Base-by-base conservation (phyloP, 2,329 filamentous ascomycete genomes). In the Lecanicillium sp. region DNA sequence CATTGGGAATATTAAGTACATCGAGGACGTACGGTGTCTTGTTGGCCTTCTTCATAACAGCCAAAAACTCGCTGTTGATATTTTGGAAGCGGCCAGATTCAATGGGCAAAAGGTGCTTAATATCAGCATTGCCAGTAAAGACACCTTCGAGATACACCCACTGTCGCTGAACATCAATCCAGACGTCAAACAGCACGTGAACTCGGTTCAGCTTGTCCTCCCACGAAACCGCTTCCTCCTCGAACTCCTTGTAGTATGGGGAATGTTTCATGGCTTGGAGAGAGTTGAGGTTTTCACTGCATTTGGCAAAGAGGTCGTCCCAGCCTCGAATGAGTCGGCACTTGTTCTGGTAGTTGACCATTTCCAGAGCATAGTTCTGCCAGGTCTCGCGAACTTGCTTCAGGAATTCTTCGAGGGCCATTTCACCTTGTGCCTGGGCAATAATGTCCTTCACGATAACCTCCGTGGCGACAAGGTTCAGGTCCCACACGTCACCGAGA, bases 61-160 rank as follows among this genome's bases (percentile, higher is more conserved):
- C 80, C 55, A 94, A 83, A 66, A 98, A 99, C 59, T 98, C 90
- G 45, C 88, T 94, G 64, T 98, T 98, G 71, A 98, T 98, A 64
- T 96, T 98, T 56, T 95, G 87, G 67, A 99, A 99, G 42, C 92
- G 81, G 9, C 87, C 89, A 1, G 92, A 95, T 58, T 99, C 92
- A 46, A 95, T 89, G 4, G 94, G 94, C 16, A 99, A 75, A 37
- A 99, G 71, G 59, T 96, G 90, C 64, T 96, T 98, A 70, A 99
- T 98, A 55, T 99, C 92, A 29, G 87, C 90, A 56, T 98, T 99
- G 43, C 92, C 92, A 2, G 90, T 95, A 58, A 99, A 99, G 25
- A 99, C 92, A 48, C 92, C 92, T 64, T 99, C 94, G 5, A 99
- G 77, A 59, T 99, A 99, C 7, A 98, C 92, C 92, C 92, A 99